Evolutionary conservation across 306 rosid genomes (phyloP).

Genomic region (Ormosia emarginata): DNA sequence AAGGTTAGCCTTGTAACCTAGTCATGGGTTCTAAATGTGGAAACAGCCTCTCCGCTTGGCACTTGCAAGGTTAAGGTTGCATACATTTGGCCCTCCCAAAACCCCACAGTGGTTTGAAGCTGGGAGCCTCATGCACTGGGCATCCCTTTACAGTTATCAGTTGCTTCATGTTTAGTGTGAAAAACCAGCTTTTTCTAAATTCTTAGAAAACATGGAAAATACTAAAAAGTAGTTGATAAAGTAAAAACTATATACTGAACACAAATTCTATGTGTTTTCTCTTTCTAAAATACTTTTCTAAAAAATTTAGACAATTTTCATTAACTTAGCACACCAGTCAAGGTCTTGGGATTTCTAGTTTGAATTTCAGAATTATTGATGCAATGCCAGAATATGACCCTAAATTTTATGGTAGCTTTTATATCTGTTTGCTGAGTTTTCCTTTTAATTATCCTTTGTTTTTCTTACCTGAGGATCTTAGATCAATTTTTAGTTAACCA

Average conservation of each 20-base stretch:
- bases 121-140: not conserved
- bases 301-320: not conserved
- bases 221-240: not conserved
- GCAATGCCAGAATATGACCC: not conserved
- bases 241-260: not conserved
- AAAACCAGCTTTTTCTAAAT: not conserved
- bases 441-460: not conserved
- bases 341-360: conserved; percentile 8
- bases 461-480: not conserved
- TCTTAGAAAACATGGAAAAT: not conserved
- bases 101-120: not conserved
- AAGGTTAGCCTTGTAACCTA: not conserved
- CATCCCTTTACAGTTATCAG: not conserved
- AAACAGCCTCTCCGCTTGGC: not conserved
- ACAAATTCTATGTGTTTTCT: not conserved
- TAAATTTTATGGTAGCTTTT: not conserved
- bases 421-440: not conserved
- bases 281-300: conserved; percentile 4
- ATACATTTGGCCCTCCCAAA: not conserved
- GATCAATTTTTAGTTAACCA: not conserved
- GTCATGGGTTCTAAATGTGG: not conserved
- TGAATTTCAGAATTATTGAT: conserved; percentile 3
- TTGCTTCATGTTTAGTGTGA: not conserved
- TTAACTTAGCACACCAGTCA: not conserved
- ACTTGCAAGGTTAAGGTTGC: not conserved